phyloP scores from a whole-genome alignment of 2,329 filamentous ascomycete species.

The Zymoseptoria tritici region DNA sequence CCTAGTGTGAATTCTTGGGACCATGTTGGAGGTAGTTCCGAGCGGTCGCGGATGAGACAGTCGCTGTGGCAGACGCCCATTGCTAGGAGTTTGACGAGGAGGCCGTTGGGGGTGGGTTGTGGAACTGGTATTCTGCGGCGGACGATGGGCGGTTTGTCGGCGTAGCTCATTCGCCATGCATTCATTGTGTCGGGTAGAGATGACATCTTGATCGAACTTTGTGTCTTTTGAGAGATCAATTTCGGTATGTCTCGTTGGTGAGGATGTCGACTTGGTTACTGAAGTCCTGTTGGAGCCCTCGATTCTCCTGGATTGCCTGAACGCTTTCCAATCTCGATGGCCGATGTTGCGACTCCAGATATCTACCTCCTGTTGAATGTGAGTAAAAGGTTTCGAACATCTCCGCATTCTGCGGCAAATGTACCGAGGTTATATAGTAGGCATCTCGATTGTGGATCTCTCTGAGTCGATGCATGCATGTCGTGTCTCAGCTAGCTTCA shows the following conservation, averaged over 20 bases:
- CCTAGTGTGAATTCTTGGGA: constrained; percentile 14
- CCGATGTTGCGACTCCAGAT: background rate
- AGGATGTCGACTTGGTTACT: background rate
- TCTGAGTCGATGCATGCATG: background rate
- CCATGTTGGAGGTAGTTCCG: constrained; percentile 10
- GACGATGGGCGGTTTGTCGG: constrained; percentile 23
- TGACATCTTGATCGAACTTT: background rate
- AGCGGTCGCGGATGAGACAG: constrained; percentile 25
- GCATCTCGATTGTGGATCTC: background rate
- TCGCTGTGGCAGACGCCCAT: constrained; percentile 32
- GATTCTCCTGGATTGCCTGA: background rate
- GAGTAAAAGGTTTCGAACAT: background rate
- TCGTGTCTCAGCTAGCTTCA: background rate
- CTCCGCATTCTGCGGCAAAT: background rate
- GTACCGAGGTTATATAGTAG: background rate
- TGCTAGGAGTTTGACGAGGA: constrained; percentile 30
- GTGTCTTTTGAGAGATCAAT: too few relatives aligned
- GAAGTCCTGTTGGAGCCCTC: background rate
- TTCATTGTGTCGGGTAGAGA: constrained; percentile 2
- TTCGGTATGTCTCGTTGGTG: background rate
- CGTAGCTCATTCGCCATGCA: constrained; percentile 6
- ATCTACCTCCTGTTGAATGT: background rate
- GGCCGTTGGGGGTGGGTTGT: constrained; percentile 16
- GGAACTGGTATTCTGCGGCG: constrained; percentile 28
- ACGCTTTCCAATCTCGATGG: background rate